Base-by-base conservation (phyloP, 495 filamentous ascomycete genomes). In the Hypomontagnella submonticulosa region DNA sequence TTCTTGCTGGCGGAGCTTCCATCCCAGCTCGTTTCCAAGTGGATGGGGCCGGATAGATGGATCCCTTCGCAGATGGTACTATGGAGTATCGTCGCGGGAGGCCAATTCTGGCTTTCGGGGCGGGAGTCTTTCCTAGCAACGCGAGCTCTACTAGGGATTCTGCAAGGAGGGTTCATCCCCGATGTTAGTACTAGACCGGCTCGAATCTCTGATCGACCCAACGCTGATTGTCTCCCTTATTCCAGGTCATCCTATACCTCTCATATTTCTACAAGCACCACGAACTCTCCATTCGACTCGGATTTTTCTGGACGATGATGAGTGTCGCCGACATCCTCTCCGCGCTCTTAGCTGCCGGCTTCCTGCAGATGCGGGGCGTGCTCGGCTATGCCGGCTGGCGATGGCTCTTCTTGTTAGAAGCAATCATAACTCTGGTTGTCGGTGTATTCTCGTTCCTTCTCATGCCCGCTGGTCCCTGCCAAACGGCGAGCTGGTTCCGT, bases 51-150 rank as follows among this genome's bases (percentile, higher is more conserved):
- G 0, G 90, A 93, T 67, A 78, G 83, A 27, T 93, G 90, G 90
- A 93, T 95, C 64, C 90, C 91, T 0, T 78, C 89, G 38, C 90
- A 93, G 66, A 92, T 92, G 86, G 76, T 91, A 3, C 78, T 78
- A 1, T 93, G 90, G 90, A 89, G 87, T 75, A 62, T 90, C 6
- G 84, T 92, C 20, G 89, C 89, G 0, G 77, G 81, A 12, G 83
- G 81, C 50, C 90, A 93, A 71, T 83, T 88, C 4, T 85, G 85
- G 56, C 62, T 93, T n/a, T 80, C 71, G 41, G 84, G 84, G 6
- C 73, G 80, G 36, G 69, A 68, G 0, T 82, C 84, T 0, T 93
- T 89, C 72, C 86, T 83, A 53, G 75, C 81, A 6, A 83, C 79
- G 50, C 78, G 91, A 42, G 81, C 85, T 8, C 74, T 92, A 8